phyloP scores from a whole-genome alignment of 192 early-diverging fungal genomes.

The Coemansia nantahalensis region DNA sequence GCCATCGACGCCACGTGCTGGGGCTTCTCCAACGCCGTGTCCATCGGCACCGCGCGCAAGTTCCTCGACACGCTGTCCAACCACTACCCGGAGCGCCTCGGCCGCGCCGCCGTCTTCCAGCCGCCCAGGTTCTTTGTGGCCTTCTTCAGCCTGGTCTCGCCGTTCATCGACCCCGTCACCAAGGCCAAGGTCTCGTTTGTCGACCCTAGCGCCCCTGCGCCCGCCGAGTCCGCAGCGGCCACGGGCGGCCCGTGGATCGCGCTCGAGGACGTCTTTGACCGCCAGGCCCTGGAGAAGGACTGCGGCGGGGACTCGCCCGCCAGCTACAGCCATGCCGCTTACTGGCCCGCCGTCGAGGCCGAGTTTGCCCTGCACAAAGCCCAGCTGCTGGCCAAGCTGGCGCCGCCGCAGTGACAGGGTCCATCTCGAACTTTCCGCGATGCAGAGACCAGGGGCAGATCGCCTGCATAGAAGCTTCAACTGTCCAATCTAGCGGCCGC shows the following conservation, averaged over 20 bases:
- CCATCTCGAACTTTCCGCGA: too few relatives aligned
- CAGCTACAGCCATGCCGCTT: slow-evolving; percentile 64
- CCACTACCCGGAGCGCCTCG: slow-evolving; percentile 90
- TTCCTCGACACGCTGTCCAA: slow-evolving; percentile 77
- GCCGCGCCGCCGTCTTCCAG: slow-evolving; percentile 66
- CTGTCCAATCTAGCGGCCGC: too few relatives aligned
- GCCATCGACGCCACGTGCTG: slow-evolving; percentile 80
- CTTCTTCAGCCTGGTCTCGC: slow-evolving; percentile 79
- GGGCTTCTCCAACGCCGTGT: slow-evolving; percentile 64
- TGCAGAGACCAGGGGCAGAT: too few relatives aligned
- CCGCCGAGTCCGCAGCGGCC: slow-evolving; percentile 1
- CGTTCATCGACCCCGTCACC: slow-evolving; percentile 92
- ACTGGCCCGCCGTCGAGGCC: slow-evolving; percentile 59
- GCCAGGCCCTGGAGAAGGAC: slow-evolving; percentile 56
- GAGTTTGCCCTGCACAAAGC: slow-evolving; percentile 48
- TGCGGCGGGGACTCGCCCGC: slow-evolving; percentile 75
- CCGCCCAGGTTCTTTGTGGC: slow-evolving; percentile 85
- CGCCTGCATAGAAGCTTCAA: too few relatives aligned
- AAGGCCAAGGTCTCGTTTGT: slow-evolving; percentile 84
- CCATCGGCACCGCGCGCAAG: slow-evolving; percentile 70
- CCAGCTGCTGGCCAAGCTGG: slow-evolving; percentile 11
- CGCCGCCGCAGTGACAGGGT: neutral
- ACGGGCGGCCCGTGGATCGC: slow-evolving; percentile 42
- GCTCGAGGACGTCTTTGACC: slow-evolving; percentile 41
- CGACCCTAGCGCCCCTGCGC: slow-evolving; percentile 53